A percentile compares a stretch with the other conserved stretches of the same genome.
Evolutionary conservation across 805 yeast genomes (phyloP).

Genomic region (Hanseniaspora thailandica): DNA sequence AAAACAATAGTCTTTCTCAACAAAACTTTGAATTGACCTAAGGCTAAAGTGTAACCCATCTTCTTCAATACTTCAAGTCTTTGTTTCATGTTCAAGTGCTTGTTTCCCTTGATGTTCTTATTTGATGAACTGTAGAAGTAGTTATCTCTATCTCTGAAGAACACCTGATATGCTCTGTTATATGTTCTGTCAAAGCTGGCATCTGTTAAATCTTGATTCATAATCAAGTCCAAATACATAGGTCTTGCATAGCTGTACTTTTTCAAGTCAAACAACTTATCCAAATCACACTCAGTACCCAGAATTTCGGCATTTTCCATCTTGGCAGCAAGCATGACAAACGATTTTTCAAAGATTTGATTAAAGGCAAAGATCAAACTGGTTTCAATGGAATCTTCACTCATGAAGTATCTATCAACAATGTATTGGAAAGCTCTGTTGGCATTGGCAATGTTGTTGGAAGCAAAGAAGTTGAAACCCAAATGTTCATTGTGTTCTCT

Average conservation of each 20-base stretch:
- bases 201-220: no score
- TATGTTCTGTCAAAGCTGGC: no score
- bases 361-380: conserved; percentile 5
- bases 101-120: neutral
- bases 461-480: neutral
- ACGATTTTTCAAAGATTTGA: conserved; percentile 2
- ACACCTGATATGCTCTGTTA: neutral
- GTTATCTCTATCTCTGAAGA: neutral
- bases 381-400: conserved; percentile 17
- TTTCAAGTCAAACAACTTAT: neutral
- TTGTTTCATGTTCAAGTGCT: neutral
- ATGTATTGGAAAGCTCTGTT: conserved; percentile 24
- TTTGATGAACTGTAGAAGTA: neutral
- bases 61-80: neutral
- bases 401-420: conserved; percentile 20
- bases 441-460: conserved; percentile 9
- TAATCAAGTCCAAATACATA: neutral
- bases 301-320: neutral
- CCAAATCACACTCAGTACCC: neutral
- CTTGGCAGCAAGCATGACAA: conserved; percentile 4
- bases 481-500: conserved; percentile 17
- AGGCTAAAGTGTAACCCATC: conserved; percentile 18
- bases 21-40: conserved; percentile 23
- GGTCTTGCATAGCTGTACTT: neutral
- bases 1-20: conserved; percentile 27